phyloP scores from a whole-genome alignment of 2,329 filamentous ascomycete genomes.

The Fusarium agapanthi region DNA sequence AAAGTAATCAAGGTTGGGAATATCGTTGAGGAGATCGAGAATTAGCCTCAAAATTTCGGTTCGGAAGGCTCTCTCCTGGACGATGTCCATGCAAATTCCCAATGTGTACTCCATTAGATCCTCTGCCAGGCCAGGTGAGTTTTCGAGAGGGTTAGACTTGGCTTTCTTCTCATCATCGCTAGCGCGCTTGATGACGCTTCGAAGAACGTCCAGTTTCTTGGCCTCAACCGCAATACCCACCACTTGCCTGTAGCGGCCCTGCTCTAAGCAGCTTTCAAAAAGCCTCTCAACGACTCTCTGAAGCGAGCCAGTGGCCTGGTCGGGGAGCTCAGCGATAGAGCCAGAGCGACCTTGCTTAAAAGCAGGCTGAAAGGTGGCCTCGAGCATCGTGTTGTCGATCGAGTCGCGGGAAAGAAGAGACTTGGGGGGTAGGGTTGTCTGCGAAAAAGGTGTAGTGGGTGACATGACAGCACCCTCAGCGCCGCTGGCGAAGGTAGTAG shows the following conservation, averaged over 20 bases:
- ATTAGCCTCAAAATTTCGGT: constrained; percentile 88
- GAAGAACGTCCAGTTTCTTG: constrained; percentile 87
- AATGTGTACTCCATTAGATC: constrained; percentile 97
- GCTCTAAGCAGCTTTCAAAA: constrained; percentile 87
- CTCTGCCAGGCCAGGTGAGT: constrained; percentile 72
- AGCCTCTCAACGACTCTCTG: constrained; percentile 86
- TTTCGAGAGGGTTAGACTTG: constrained; percentile 63
- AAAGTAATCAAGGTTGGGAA: constrained; percentile 94
- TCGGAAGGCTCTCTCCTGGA: constrained; percentile 89
- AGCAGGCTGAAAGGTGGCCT: constrained; percentile 63
- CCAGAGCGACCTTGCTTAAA: constrained; percentile 63
- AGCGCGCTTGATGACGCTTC: constrained; percentile 87
- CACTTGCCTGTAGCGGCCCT: constrained; percentile 92
- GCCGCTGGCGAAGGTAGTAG: constrained; percentile 78
- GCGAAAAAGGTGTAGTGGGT: constrained; percentile 93
- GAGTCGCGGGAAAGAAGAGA: constrained; percentile 89
- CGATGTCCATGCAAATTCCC: constrained; percentile 96
- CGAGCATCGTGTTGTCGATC: constrained; percentile 69
- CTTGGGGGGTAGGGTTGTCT: constrained; percentile 91
- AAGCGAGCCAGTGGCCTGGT: constrained; percentile 80
- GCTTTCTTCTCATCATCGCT: constrained; percentile 82
- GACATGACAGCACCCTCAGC: constrained; percentile 81
- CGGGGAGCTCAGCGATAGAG: constrained; percentile 71
- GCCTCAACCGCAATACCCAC: constrained; percentile 97
- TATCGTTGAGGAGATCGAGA: constrained; percentile 92